These are phyloP conservation scores for Nigrospora osmanthi DNA, from an alignment of 2,329 filamentous ascomycete species.

Conservation along the genomic window DNA sequence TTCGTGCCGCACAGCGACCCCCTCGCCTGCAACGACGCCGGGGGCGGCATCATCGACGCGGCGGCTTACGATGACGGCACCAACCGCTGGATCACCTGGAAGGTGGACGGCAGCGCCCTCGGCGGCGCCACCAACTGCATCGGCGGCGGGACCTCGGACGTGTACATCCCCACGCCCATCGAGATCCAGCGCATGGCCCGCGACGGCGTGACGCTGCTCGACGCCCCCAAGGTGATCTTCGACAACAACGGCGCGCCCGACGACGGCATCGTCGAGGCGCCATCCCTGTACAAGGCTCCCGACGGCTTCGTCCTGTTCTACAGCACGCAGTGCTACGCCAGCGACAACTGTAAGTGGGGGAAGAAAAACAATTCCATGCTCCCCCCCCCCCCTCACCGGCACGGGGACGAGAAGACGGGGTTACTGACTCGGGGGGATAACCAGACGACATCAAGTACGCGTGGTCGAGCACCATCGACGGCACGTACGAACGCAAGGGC, in stretches of 20 bases:
- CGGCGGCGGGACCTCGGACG: constrained; percentile 12
- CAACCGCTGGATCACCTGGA: constrained; percentile 22
- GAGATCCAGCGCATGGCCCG: constrained; percentile 19
- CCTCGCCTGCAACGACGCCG: constrained; percentile 17
- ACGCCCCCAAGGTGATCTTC: constrained; percentile 14
- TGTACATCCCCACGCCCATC: constrained; percentile 19
- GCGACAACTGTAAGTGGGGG: constrained; percentile 14
- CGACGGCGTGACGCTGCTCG: constrained; percentile 17
- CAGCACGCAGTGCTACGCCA: constrained; percentile 21
- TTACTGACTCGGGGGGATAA: background rate
- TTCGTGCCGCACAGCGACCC: constrained; percentile 14
- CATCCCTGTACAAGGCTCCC: constrained; percentile 17
- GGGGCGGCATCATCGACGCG: constrained; percentile 20
- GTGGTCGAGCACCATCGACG: constrained; percentile 20
- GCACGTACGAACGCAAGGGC: constrained; percentile 17
- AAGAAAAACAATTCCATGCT: too few species aligned
- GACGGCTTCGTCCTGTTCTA: constrained; percentile 20
- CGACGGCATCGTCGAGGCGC: constrained; percentile 21
- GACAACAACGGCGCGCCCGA: constrained; percentile 18
- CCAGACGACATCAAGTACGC: constrained; percentile 22
- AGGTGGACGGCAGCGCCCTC: constrained; percentile 22
- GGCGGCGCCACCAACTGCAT: constrained; percentile 21
- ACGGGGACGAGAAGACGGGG: too few species aligned
- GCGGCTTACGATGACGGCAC: constrained; percentile 20
- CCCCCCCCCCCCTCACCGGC: too few species aligned